Evolutionary conservation across 805 yeast genomes (phyloP).

Genomic region (Brettanomyces sp.): DNA sequence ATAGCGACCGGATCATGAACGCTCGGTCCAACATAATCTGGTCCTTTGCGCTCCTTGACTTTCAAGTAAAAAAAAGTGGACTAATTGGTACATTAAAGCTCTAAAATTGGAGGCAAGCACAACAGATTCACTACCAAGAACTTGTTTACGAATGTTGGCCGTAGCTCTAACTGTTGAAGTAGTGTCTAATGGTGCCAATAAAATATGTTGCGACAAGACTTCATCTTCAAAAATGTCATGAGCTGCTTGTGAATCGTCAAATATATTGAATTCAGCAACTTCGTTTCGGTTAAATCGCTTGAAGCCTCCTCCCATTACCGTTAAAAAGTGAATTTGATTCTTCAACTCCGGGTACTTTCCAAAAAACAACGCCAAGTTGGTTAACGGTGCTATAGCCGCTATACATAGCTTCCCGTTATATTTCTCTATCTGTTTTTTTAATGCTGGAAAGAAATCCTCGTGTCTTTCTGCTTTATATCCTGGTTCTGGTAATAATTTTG

Average conservation of each 20-base stretch:
- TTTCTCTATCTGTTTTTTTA: constrained; percentile 14
- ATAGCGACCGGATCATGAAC: constrained; percentile 76
- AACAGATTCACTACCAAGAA: constrained; percentile 26
- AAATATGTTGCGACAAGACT: constrained; percentile 35
- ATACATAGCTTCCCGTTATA: constrained; percentile 44
- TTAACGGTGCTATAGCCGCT: constrained; percentile 71
- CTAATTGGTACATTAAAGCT: constrained; percentile 42
- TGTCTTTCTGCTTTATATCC: constrained; percentile 1
- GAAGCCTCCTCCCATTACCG: constrained; percentile 73
- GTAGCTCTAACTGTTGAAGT: constrained; percentile 45
- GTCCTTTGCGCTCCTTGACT: constrained; percentile 35
- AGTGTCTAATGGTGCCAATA: constrained; percentile 58
- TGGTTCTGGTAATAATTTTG: constrained; percentile 40
- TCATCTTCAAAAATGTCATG: constrained; percentile 40
- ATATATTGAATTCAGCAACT: constrained; percentile 67
- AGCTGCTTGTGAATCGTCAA: constrained; percentile 73
- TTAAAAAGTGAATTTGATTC: constrained; percentile 38
- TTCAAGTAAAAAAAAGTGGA: constrained; percentile 42
- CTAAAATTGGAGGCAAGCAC: constrained; percentile 35
- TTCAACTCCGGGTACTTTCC: constrained; percentile 44
- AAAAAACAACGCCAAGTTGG: constrained; percentile 57
- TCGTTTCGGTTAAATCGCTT: constrained; percentile 18
- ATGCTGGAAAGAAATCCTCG: constrained; percentile 16
- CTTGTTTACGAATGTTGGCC: constrained; percentile 9
- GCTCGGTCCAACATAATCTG: constrained; percentile 49